phyloP scores from a whole-genome alignment of 2,329 filamentous ascomycete genomes.

The Penicillium thymicola region DNA sequence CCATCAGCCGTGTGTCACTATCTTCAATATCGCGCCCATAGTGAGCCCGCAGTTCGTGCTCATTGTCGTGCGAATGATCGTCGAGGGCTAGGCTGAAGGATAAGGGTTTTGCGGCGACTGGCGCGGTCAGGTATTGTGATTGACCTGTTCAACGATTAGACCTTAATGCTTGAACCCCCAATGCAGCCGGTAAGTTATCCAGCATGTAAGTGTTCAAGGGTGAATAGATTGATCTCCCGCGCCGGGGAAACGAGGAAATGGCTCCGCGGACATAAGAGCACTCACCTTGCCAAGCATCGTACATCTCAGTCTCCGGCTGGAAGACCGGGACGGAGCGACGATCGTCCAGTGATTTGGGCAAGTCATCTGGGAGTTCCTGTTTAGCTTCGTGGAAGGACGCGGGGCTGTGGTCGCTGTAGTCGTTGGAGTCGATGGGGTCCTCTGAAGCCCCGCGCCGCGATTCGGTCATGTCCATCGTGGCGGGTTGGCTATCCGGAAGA shows the following conservation, averaged over 20 bases:
- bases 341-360: conserved; percentile 90
- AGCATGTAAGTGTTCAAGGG: not conserved
- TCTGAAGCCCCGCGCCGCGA: conserved; percentile 32
- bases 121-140: conserved; percentile 89
- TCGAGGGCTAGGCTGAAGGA: conserved; percentile 83
- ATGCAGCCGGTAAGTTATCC: not conserved
- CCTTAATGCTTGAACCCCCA: not conserved
- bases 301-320: conserved; percentile 88
- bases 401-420: conserved; percentile 21
- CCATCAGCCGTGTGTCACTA: conserved; percentile 83
- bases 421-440: conserved; percentile 23
- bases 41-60: conserved; percentile 34
- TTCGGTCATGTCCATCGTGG: conserved; percentile 37
- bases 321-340: conserved; percentile 66
- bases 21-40: conserved; percentile 55
- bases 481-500: conserved; percentile 14
- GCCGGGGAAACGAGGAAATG: not conserved
- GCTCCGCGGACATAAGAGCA: conserved; percentile 16
- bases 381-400: conserved; percentile 19
- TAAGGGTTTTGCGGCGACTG: conserved; percentile 77
- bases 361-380: conserved; percentile 68
- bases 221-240: not conserved
- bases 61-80: conserved; percentile 70
- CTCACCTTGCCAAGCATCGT: conserved; percentile 96
- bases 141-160: conserved; percentile 60